Conservation (phyloP, 192 early-diverging fungal genomes). For the Rhizophagus clarus region DNA sequence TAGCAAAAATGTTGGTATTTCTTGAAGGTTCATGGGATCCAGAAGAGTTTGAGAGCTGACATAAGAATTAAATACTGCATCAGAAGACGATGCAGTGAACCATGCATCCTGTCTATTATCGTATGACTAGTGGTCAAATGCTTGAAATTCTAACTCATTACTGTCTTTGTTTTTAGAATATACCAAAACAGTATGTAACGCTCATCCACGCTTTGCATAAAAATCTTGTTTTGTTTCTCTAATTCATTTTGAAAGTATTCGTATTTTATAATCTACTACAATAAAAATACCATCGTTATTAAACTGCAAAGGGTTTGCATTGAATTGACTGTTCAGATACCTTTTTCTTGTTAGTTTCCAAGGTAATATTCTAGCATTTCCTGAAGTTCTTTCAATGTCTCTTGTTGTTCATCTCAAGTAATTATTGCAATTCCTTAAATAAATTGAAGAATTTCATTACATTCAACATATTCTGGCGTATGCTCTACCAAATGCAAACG, state of each 20-base stretch:
- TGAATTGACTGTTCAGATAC: too few relatives aligned
- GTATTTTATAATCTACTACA: neutral
- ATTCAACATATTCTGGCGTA: neutral
- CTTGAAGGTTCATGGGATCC: too few relatives aligned
- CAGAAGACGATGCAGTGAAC: neutral
- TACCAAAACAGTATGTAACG: too few relatives aligned
- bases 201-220: too few relatives aligned
- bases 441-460: neutral
- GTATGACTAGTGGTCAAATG: neutral
- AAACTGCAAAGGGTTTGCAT: too few relatives aligned
- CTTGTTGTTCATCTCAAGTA: neutral
- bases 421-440: neutral
- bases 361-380: neutral
- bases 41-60: too few relatives aligned
- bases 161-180: too few relatives aligned
- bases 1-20: too few relatives aligned
- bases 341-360: neutral
- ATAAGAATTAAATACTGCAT: neutral
- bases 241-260: neutral
- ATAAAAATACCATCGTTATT: neutral
- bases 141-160: too few relatives aligned
- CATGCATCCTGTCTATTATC: neutral
- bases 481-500: neutral
- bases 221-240: neutral
- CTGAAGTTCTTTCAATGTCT: too few relatives aligned